Percentiles rank a stretch among this genome's conserved stretches.
Evolutionary conservation across 352 stramenopile species (phyloP).

Genomic region (Blastocystis sp.): DNA sequence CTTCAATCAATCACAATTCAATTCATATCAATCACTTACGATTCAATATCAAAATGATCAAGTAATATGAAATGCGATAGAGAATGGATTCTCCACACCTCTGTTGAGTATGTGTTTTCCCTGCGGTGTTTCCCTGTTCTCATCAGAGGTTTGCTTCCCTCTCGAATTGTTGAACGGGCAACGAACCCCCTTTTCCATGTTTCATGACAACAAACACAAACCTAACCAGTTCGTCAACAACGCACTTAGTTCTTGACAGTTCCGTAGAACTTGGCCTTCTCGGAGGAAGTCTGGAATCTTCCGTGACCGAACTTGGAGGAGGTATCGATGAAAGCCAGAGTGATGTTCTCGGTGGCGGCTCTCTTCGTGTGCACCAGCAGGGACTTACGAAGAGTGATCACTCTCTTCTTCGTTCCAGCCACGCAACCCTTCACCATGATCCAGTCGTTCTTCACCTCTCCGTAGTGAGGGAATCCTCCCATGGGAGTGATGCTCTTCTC

Average conservation of each 20-base stretch:
- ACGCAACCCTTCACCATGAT: conserved; percentile 98
- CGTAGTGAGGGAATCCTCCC: conserved; percentile 98
- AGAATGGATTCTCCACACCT: conserved; percentile 28
- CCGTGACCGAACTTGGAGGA: conserved; percentile 98
- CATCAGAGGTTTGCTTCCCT: too few relatives aligned
- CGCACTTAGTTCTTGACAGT: conserved; percentile 47
- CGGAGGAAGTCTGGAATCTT: conserved; percentile 85
- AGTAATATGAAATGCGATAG: conserved; percentile 32
- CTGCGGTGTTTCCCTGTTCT: too few relatives aligned
- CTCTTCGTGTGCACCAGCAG: conserved; percentile 89
- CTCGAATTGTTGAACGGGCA: too few relatives aligned
- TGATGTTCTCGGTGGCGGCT: conserved; percentile 89
- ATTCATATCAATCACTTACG: background rate
- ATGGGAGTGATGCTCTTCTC: conserved; percentile 98
- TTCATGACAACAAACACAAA: background rate
- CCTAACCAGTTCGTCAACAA: background rate
- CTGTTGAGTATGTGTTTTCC: conserved; percentile 9
- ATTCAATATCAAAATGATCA: background rate
- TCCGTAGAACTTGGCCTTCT: conserved; percentile 44
- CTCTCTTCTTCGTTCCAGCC: conserved; percentile 94
- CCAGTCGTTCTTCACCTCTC: conserved; percentile 97
- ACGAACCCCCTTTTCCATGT: too few relatives aligned
- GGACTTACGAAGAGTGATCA: conserved; percentile 93
- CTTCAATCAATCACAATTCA: background rate
- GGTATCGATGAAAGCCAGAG: conserved; percentile 86